phyloP scores from a whole-genome alignment of 441 rosid genomes.

The Viola pubescens region DNA sequence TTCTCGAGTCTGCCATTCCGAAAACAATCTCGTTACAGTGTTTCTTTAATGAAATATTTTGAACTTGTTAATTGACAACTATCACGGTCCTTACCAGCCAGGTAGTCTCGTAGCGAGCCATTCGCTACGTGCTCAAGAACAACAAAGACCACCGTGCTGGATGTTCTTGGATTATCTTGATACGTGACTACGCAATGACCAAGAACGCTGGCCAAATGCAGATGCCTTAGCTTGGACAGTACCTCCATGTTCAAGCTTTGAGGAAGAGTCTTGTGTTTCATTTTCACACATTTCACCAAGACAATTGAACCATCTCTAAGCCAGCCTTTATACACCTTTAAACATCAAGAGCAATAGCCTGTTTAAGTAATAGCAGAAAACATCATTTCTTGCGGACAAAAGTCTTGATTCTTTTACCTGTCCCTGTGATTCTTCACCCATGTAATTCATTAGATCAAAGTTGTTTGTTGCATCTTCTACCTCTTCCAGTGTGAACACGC shows the following conservation, averaged over 20 bases:
- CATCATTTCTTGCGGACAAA: not conserved
- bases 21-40: not conserved
- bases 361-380: not conserved
- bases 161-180: slow-evolving; percentile 54
- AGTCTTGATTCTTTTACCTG: slow-evolving; percentile 37
- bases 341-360: not conserved
- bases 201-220: slow-evolving; percentile 74
- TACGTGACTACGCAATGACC: slow-evolving; percentile 75
- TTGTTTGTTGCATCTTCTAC: slow-evolving; percentile 79
- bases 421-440: slow-evolving; percentile 49
- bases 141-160: slow-evolving; percentile 41
- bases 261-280: slow-evolving; percentile 59
- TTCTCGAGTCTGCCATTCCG: slow-evolving; percentile 49
- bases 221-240: slow-evolving; percentile 75
- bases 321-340: slow-evolving; percentile 65
- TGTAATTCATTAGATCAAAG: slow-evolving; percentile 56
- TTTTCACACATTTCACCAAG: slow-evolving; percentile 56
- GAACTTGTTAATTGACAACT: too few species aligned
- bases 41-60: not conserved
- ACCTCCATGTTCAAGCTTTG: slow-evolving; percentile 63
- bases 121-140: slow-evolving; percentile 62
- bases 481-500: slow-evolving; percentile 63
- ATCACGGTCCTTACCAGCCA: slow-evolving; percentile 35
- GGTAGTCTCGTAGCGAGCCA: slow-evolving; percentile 58
- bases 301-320: slow-evolving; percentile 60